Evolutionary conservation across 805 yeast species (phyloP), one percentile per base, ranked within the genome.

Genomic region (Candida broadrunensis): DNA sequence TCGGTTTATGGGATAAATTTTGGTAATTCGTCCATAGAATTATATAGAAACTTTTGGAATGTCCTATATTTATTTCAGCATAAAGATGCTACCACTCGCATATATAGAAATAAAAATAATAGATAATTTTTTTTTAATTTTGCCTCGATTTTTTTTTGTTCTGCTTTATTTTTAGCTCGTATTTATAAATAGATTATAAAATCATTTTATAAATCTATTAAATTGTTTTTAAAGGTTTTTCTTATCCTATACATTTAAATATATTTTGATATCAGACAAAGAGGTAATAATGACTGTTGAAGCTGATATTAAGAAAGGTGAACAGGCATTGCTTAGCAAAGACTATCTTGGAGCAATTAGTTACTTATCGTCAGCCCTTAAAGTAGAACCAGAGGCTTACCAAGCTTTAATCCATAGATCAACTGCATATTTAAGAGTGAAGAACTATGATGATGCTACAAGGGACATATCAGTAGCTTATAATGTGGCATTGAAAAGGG

Each of bases 361-460:
- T 8, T 34, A 56, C 6, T 69, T 70, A 36, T 60, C 71, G 4
- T 44, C 51, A 0, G 73, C 78, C 0, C 49, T 81, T 15, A 52
- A 52, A 11, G 70, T 71, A 34, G 59, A 70, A 35, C 72, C 78
- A 0, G 56, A 56, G 2, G 74, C 82, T 14, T 67, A 75, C 36
- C 62, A 57, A 32, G 77, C 84, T 0, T 62, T 67, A 15, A 42
- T 76, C 2, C 70, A 80, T 46, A 58, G 81, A 43, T 65, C 84
- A 11, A 74, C 71, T 14, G 70, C 75, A 4, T 62, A 74, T 47
- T 74, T 74, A 45, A 73, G 78, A 48, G 50, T 70, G 35, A 61
- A 67, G 41, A 65, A 74, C 41, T 72, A 67, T 58, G 78, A 75
- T 33, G 58, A 56, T 17, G 80, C 86, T 2, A 59, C 73, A 36